Conservation (phyloP, 805 yeast genomes). For the Nakazawaea holstii region DNA sequence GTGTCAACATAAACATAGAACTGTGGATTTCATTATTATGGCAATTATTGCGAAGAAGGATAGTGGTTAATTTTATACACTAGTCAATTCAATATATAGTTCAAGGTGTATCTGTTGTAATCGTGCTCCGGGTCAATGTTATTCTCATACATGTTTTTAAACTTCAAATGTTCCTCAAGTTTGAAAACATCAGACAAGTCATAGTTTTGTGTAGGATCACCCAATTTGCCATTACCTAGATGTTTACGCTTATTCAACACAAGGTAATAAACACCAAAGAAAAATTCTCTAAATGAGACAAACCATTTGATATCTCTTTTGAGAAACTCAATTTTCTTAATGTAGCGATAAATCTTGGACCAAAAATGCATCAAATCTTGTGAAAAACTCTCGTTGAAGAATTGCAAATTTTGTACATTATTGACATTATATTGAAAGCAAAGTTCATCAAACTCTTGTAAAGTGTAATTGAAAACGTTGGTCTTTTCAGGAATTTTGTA, state of each 20-base stretch:
- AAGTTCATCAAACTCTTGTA: conserved; percentile 6
- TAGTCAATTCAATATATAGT: conserved; percentile 6
- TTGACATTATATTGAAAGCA: conserved; percentile 5
- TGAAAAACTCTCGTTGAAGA: neutral
- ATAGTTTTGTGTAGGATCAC: neutral
- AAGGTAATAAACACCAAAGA: conserved; percentile 2
- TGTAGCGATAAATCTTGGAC: neutral
- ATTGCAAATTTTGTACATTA: neutral
- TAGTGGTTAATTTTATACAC: too few species aligned
- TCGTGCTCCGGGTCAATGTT: conserved; percentile 1
- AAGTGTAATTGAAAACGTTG: conserved; percentile 4
- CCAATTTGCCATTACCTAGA: neutral
- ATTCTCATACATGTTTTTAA: conserved; percentile 5
- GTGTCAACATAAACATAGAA: too few species aligned
- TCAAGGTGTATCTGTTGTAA: conserved; percentile 2
- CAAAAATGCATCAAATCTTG: neutral
- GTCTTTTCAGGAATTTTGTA: neutral
- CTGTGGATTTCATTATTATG: too few species aligned
- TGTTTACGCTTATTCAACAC: conserved; percentile 2
- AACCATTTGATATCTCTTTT: conserved; percentile 9
- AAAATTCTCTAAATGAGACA: conserved; percentile 2
- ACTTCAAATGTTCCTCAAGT: conserved; percentile 3
- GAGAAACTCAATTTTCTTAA: neutral
- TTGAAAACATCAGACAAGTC: neutral
- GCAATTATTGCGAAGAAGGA: too few species aligned